A percentile compares a stretch with the other conserved stretches of the same genome.
Conservation (phyloP, 108 stramenopile genomes). For the Mayamaea pseudoterrestris region DNA sequence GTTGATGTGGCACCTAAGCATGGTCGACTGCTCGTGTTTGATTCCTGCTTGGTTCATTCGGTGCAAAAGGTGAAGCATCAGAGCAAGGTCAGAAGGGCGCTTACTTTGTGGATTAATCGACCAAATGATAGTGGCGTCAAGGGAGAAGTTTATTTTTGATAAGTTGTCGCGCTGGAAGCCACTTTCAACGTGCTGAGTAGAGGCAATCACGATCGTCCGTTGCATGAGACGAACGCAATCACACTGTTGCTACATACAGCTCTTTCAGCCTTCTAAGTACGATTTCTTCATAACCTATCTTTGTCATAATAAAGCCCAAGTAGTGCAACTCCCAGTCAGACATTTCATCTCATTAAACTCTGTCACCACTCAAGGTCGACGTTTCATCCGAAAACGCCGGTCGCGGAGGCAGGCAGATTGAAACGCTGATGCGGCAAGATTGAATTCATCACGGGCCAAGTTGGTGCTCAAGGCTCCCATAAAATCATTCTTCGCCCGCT, state of each 20-base stretch:
- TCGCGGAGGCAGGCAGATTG: conserved; percentile 45
- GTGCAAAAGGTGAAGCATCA: conserved; percentile 18
- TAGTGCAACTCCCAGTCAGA: too few relatives aligned
- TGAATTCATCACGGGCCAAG: conserved; percentile 60
- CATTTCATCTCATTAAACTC: too few relatives aligned
- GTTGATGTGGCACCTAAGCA: conserved; percentile 21
- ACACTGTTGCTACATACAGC: too few relatives aligned
- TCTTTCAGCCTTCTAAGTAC: too few relatives aligned
- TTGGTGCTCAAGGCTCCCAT: conserved; percentile 30
- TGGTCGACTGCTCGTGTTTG: conserved; percentile 32
- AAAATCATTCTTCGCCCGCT: conserved; percentile 42
- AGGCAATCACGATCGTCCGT: too few relatives aligned
- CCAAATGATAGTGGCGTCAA: conserved; percentile 14
- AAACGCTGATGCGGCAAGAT: conserved; percentile 51
- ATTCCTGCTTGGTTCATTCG: conserved; percentile 27
- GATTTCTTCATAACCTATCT: too few relatives aligned
- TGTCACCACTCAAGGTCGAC: too few relatives aligned
- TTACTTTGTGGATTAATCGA: conserved; percentile 31
- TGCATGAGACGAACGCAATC: too few relatives aligned
- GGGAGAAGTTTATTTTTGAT: too few relatives aligned
- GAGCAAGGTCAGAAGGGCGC: conserved; percentile 11
- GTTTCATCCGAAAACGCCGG: conserved; percentile 21
- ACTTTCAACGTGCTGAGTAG: too few relatives aligned
- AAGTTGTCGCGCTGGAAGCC: too few relatives aligned
- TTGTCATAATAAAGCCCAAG: too few relatives aligned